These are phyloP conservation scores for Aspergillus avenaceus DNA, from an alignment of 495 filamentous ascomycete genomes.

Conservation along the genomic window DNA sequence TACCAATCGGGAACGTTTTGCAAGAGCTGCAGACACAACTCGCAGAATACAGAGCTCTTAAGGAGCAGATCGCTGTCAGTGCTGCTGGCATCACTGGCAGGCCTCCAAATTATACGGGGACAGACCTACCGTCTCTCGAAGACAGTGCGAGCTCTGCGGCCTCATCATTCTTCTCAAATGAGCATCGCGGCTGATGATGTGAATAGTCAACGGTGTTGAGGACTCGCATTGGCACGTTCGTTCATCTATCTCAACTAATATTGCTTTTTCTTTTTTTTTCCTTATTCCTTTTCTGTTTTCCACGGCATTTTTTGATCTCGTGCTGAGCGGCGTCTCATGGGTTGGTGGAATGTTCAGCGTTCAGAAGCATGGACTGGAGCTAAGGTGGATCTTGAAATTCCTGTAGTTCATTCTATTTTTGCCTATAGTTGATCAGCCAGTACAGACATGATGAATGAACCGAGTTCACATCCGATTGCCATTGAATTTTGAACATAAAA, in stretches of 20 bases:
- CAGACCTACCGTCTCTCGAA: conserved; percentile 15
- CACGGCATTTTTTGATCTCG: conserved; percentile 18
- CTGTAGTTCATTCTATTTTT: background rate
- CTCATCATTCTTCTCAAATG: conserved; percentile 29
- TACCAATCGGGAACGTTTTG: conserved; percentile 48
- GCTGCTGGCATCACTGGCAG: conserved; percentile 25
- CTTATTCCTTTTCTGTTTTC: conserved; percentile 4
- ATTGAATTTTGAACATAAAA: background rate
- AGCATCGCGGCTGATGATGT: conserved; percentile 17
- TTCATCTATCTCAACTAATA: conserved; percentile 1
- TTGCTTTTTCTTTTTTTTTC: conserved; percentile 10
- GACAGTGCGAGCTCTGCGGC: conserved; percentile 25
- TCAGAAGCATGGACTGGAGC: conserved; percentile 17
- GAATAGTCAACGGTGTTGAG: background rate
- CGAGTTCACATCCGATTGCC: background rate
- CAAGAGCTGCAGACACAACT: conserved; percentile 44
- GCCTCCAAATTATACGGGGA: conserved; percentile 13
- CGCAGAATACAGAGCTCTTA: conserved; percentile 47
- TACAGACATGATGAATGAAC: conserved; percentile 1
- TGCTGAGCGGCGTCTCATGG: conserved; percentile 21
- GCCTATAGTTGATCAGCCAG: background rate
- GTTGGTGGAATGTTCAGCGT: conserved; percentile 13
- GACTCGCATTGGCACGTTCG: background rate
- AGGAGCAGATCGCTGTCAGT: conserved; percentile 39
- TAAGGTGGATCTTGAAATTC: conserved; percentile 4